phyloP scores from a whole-genome alignment of 805 yeast genomes.

The Ogataea trehaloabstinens region DNA sequence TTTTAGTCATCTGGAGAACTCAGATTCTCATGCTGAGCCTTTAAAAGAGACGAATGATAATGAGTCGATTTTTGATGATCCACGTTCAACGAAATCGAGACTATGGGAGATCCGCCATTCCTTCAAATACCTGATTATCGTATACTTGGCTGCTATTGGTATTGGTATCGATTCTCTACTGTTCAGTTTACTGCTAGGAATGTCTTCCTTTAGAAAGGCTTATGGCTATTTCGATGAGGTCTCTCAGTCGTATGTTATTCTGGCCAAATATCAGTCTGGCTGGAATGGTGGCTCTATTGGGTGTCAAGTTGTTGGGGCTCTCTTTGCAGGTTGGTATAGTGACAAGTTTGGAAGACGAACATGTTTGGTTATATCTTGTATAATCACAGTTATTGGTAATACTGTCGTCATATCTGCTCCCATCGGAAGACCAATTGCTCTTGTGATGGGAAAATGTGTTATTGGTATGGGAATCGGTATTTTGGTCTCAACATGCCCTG shows the following conservation, averaged over 20 bases:
- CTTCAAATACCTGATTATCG: not conserved
- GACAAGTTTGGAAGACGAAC: not conserved
- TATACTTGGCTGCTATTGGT: slow-evolving; percentile 3
- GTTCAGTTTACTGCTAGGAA: slow-evolving; percentile 3
- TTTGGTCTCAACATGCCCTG: slow-evolving; percentile 3
- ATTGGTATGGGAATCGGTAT: slow-evolving; percentile 4
- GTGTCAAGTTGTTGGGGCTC: not conserved
- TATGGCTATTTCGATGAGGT: not conserved
- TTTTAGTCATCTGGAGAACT: not conserved
- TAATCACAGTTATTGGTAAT: slow-evolving; percentile 1
- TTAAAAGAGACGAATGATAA: slow-evolving; percentile 1
- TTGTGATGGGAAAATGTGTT: slow-evolving; percentile 5
- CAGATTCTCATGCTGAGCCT: not conserved
- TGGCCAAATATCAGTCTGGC: not conserved
- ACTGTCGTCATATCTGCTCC: slow-evolving; percentile 5
- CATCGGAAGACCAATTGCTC: not conserved
- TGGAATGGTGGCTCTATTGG: not conserved
- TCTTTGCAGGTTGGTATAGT: not conserved
- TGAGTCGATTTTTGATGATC: slow-evolving; percentile 1
- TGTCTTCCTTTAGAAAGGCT: slow-evolving; percentile 1
- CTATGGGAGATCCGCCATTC: slow-evolving; percentile 4
- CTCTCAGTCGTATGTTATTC: not conserved
- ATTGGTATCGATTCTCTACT: slow-evolving; percentile 5
- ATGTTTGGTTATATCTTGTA: not conserved
- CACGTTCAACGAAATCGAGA: not conserved